These are phyloP conservation scores for Penicillium antarcticum DNA, from an alignment of 495 filamentous ascomycete species.

Conservation along the genomic window DNA sequence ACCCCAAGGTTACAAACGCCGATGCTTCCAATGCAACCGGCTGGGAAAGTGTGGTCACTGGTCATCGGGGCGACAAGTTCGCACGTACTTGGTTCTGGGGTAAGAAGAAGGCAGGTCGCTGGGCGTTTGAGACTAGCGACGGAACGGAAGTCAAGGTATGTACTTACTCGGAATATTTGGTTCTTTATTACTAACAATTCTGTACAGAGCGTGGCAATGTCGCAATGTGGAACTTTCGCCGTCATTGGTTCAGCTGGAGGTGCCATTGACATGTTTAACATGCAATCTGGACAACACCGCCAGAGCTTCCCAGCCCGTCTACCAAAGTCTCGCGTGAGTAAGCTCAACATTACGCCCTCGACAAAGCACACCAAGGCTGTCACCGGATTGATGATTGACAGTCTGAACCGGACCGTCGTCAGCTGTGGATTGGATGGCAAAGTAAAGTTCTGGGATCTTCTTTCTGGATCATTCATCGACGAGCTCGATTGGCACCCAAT, in stretches of 20 bases:
- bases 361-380: constrained; percentile 75
- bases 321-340: constrained; percentile 54
- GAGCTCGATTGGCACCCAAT: constrained; percentile 84
- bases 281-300: constrained; percentile 86
- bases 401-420: constrained; percentile 75
- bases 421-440: constrained; percentile 90
- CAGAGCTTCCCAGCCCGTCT: constrained; percentile 75
- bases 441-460: constrained; percentile 97
- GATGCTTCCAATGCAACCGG: constrained; percentile 70
- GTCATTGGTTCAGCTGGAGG: constrained; percentile 83
- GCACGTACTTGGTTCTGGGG: constrained; percentile 98
- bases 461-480: constrained; percentile 69
- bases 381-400: constrained; percentile 81
- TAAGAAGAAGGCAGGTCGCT: constrained; percentile 84
- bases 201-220: constrained; percentile 71
- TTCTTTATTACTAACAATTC: constrained; percentile 8
- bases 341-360: background rate
- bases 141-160: constrained; percentile 67
- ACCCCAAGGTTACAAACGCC: constrained; percentile 53
- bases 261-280: constrained; percentile 87
- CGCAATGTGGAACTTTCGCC: constrained; percentile 89
- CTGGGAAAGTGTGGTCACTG: constrained; percentile 95
- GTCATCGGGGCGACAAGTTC: constrained; percentile 79
- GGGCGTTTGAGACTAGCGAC: constrained; percentile 87
- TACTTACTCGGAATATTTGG: background rate